Percentiles rank a stretch among this genome's conserved stretches.
phyloP scores from a whole-genome alignment of 345 rosid species.

The Euclidium syriacum region DNA sequence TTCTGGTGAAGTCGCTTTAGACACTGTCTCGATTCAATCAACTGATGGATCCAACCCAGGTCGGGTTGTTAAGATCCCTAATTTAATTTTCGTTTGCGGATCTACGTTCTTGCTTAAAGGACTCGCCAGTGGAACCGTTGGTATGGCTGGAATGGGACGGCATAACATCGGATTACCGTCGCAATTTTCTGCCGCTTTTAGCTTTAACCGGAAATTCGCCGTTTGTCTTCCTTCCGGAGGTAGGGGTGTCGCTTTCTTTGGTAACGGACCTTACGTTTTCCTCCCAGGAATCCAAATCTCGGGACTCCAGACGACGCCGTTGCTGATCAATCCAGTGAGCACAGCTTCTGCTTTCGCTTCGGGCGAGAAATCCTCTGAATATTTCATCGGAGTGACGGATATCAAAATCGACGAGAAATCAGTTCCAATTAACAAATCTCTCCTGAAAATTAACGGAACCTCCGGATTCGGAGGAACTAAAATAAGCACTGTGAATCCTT shows the following conservation, averaged over 20 bases:
- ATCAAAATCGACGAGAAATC: slow-evolving; percentile 34
- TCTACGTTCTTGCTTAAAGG: slow-evolving; percentile 41
- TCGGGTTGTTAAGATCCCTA: slow-evolving; percentile 29
- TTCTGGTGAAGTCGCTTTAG: slow-evolving; percentile 48
- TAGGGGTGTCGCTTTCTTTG: slow-evolving; percentile 53
- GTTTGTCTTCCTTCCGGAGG: slow-evolving; percentile 47
- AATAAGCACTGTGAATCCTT: slow-evolving; percentile 67
- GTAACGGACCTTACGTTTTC: slow-evolving; percentile 49
- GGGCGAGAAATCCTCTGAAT: slow-evolving; percentile 60
- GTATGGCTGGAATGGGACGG: slow-evolving; percentile 66
- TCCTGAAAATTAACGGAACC: slow-evolving; percentile 32
- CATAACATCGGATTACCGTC: slow-evolving; percentile 44
- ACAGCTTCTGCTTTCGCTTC: slow-evolving; percentile 32
- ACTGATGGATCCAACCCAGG: slow-evolving; percentile 67
- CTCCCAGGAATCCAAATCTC: slow-evolving; percentile 52
- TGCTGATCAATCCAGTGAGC: slow-evolving; percentile 57
- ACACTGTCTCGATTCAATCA: slow-evolving; percentile 55
- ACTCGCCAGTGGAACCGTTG: slow-evolving; percentile 41
- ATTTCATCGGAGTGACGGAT: slow-evolving; percentile 53
- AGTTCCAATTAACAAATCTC: slow-evolving; percentile 37
- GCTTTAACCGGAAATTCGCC: slow-evolving; percentile 55
- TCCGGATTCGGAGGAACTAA: slow-evolving; percentile 65
- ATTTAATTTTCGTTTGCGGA: slow-evolving; percentile 43
- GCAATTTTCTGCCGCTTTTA: slow-evolving; percentile 48
- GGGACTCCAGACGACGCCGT: slow-evolving; percentile 41